These are phyloP conservation scores for Backusella parvicylindrica DNA, from an alignment of 192 early-diverging fungal genomes.

Conservation along the genomic window DNA sequence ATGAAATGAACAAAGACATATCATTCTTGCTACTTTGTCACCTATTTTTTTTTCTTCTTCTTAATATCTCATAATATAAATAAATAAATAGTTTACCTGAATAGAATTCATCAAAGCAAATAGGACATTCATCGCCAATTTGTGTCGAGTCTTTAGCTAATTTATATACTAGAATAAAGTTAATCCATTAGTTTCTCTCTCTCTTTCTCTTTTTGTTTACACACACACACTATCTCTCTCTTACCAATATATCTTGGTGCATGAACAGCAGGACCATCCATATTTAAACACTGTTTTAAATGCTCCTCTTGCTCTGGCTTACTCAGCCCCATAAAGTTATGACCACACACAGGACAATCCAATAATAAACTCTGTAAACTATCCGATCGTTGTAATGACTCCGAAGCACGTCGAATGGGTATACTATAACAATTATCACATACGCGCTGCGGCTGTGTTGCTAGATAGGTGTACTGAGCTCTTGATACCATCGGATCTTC, in stretches of 20 bases:
- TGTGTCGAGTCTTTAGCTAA: constrained; percentile 53
- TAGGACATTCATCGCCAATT: constrained; percentile 76
- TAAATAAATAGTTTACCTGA: constrained; percentile 36
- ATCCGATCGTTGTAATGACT: not conserved
- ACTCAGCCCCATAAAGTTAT: constrained; percentile 23
- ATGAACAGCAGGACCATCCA: constrained; percentile 40
- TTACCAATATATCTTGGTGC: constrained; percentile 64
- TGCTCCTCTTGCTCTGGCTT: constrained; percentile 54
- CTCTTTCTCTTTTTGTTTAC: not conserved
- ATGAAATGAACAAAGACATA: constrained; percentile 11
- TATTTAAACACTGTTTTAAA: constrained; percentile 58
- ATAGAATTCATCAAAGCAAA: constrained; percentile 89
- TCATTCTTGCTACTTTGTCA: constrained; percentile 11
- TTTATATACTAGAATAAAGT: constrained; percentile 45
- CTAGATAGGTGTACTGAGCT: constrained; percentile 12
- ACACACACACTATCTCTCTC: not conserved
- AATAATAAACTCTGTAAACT: constrained; percentile 62
- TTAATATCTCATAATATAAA: not conserved
- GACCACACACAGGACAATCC: constrained; percentile 73
- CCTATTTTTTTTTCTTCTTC: not conserved
- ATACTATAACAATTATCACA: constrained; percentile 13
- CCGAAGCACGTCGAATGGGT: not conserved
- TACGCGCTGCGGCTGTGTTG: constrained; percentile 16
- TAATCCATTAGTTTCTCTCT: not conserved
- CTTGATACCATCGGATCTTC: constrained; percentile 36